Evolutionary conservation across 805 yeast species (phyloP), one percentile per base, ranked within the genome.

Genomic region (Cyberlindnera misumaiensis): DNA sequence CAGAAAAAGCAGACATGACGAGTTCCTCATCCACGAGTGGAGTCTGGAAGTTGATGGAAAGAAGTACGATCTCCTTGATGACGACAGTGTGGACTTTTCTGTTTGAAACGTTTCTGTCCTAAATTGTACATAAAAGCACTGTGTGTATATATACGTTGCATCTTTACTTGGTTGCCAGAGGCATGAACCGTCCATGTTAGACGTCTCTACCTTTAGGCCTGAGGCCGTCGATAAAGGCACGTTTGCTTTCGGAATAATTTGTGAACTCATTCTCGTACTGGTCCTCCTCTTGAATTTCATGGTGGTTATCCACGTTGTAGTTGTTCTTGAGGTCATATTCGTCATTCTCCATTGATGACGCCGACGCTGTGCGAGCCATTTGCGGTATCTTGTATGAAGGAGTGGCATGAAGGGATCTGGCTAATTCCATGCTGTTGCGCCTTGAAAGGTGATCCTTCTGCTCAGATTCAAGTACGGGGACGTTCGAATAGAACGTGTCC

Each of bases 11-110:
- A 72, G 73, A 46, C 64, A 66, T 33, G 76, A 75, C 29, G 75
- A 72, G 34, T 83, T 80, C 54, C 58, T 63, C 16, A 78, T 83
- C 37, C 65, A 67, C 14, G 75, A 74, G 44, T 83, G 93, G 90
- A 67, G 72, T 30, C 59, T 83, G 36, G 45, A 49, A 16, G 70
- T 72, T 11, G 72, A 66, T 30, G 75, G 68, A 43, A 61, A 70
- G 20, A 55, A 55, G 29, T 49, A 70, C 39, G 74, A 77, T 45
- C 61, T 80, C 16, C 51, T 77, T 40, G 63, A 63, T 6, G 87
- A 80, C 51, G 65, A 58, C 3, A 50, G 56, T 18, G 63, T 57
- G 12, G 58, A 59, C 22, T 59, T 55, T 38, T 41, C 51, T 22
- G 56, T 55, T 18, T 53, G 27, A 42, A 13, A 15, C 25, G 9